phyloP scores from a whole-genome alignment of 208 protist genomes.

The Trypanosoma caninum region DNA sequence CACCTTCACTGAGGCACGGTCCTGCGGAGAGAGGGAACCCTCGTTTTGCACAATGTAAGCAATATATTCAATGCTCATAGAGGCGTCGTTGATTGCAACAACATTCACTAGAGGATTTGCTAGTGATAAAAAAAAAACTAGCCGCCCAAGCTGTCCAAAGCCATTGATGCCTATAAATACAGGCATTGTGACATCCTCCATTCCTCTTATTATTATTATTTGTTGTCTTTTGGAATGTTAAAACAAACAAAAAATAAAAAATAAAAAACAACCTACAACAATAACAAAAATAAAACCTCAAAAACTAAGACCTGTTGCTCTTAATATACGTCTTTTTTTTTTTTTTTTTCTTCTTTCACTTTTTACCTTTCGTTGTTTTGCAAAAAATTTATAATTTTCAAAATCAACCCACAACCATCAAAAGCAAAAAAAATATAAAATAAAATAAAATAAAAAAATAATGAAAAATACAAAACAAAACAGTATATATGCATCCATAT shows the following conservation, averaged over 20 bases:
- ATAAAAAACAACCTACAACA: too few species aligned
- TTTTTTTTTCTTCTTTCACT: neutral
- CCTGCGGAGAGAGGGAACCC: constrained; percentile 48
- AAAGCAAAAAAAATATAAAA: too few species aligned
- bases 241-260: too few species aligned
- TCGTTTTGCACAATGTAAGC: constrained; percentile 94
- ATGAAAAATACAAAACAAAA: neutral
- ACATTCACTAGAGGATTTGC: constrained; percentile 64
- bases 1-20: constrained; percentile 37
- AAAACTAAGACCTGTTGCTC: too few species aligned
- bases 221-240: too few species aligned
- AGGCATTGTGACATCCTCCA: constrained; percentile 11
- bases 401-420: too few species aligned
- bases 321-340: too few species aligned
- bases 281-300: too few species aligned
- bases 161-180: constrained; percentile 93
- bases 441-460: constrained; percentile 1
- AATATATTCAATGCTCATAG: constrained; percentile 93
- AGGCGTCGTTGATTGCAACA: constrained; percentile 95
- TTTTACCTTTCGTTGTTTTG: too few species aligned
- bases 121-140: constrained; percentile 88
- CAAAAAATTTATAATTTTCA: constrained; percentile 4
- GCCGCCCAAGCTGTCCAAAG: constrained; percentile 94
- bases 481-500: neutral
- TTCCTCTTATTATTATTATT: too few species aligned